Percentiles rank a stretch among this genome's conserved stretches.
These are phyloP conservation scores for Pleurotus pulmonarius DNA, from an alignment of 768 basidiomycete genomes.

Conservation along the genomic window DNA sequence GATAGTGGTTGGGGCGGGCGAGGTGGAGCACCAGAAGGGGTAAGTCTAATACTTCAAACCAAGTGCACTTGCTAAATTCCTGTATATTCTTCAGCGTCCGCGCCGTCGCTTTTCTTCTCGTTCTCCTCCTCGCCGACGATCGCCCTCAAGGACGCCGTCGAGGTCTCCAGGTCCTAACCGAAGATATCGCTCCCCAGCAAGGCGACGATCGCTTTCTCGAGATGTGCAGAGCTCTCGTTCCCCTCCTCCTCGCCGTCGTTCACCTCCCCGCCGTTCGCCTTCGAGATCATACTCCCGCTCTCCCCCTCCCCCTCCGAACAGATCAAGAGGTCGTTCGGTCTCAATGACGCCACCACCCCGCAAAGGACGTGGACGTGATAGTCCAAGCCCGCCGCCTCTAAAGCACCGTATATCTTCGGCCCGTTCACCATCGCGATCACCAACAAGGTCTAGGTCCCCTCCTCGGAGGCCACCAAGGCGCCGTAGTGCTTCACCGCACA, in stretches of 20 bases:
- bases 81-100: constrained; percentile 29
- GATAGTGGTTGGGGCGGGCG: constrained; percentile 71
- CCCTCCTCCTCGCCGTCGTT: constrained; percentile 32
- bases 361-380: constrained; percentile 30
- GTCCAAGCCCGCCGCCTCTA: constrained; percentile 54
- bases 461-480: constrained; percentile 37
- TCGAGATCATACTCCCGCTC: constrained; percentile 44
- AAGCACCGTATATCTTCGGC: constrained; percentile 37
- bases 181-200: constrained; percentile 36
- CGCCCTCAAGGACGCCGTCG: constrained; percentile 28
- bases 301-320: constrained; percentile 31
- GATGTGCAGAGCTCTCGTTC: constrained; percentile 33
- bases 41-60: constrained; percentile 10
- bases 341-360: constrained; percentile 47
- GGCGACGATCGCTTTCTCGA: constrained; percentile 37
- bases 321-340: constrained; percentile 38
- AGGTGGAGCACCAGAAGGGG: constrained; percentile 29
- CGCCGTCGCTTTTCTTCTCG: constrained; percentile 46
- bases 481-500: constrained; percentile 37
- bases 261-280: constrained; percentile 36
- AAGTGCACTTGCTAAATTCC: constrained; percentile 9
- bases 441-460: constrained; percentile 40
- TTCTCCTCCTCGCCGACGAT: constrained; percentile 47
- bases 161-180: constrained; percentile 36
- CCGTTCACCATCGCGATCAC: constrained; percentile 25